Evolutionary conservation across 345 rosid species (phyloP).

Genomic region (Populus davidiana): DNA sequence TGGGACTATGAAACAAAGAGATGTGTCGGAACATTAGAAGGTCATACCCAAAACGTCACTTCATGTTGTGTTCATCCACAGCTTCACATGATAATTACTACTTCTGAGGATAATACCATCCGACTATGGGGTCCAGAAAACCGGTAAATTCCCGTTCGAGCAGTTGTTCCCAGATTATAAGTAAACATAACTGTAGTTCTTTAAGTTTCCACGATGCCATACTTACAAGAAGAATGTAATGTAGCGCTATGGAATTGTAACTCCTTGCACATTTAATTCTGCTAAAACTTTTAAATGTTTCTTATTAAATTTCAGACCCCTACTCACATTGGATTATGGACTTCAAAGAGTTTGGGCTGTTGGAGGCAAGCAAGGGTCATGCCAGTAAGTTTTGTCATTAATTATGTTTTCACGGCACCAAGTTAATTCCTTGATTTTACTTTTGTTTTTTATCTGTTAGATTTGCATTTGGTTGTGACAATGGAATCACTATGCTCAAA

Average conservation of each 20-base stretch:
- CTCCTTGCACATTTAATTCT: too few species aligned
- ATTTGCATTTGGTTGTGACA: slow-evolving; percentile 23
- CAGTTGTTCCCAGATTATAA: not conserved
- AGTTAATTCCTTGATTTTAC: not conserved
- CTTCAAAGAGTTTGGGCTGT: slow-evolving; percentile 31
- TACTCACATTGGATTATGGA: slow-evolving; percentile 8
- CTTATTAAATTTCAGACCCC: slow-evolving; percentile 15
- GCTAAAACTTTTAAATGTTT: not conserved
- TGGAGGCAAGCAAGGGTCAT: slow-evolving; percentile 19
- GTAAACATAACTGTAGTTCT: not conserved
- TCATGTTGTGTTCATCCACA: slow-evolving; percentile 19
- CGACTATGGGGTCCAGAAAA: slow-evolving; percentile 25
- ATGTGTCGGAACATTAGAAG: slow-evolving; percentile 30
- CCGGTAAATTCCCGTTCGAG: slow-evolving; percentile 6
- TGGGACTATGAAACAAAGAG: slow-evolving; percentile 29
- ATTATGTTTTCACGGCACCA: not conserved
- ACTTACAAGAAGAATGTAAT: not conserved
- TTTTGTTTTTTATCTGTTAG: not conserved
- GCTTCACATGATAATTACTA: slow-evolving; percentile 22
- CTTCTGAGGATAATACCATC: slow-evolving; percentile 30
- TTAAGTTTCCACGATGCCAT: not conserved
- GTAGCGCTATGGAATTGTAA: too few species aligned
- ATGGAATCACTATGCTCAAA: slow-evolving; percentile 12
- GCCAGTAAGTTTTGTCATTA: slow-evolving; percentile 17
- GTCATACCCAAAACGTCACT: slow-evolving; percentile 27